Conservation (phyloP, 163 green algal genomes). For the Prototheca cutis region DNA sequence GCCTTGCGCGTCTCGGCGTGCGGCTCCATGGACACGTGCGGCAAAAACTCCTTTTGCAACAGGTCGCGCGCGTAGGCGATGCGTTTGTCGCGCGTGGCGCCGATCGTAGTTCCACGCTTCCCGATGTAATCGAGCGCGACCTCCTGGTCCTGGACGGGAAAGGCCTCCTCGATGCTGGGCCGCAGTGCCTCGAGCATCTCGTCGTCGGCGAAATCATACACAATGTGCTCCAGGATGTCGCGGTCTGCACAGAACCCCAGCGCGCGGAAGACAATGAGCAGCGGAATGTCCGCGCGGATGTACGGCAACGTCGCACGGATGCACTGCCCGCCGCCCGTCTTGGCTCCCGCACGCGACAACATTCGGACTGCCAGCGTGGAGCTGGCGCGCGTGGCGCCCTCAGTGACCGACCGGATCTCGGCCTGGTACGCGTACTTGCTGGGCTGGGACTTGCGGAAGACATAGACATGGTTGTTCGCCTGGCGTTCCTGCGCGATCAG, state of each 20-base stretch:
- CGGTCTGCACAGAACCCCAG: constrained; percentile 87
- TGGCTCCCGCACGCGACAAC: constrained; percentile 42
- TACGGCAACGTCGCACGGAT: constrained; percentile 69
- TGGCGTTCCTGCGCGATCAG: constrained; percentile 96
- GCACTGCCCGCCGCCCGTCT: constrained; percentile 25
- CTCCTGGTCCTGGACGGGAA: constrained; percentile 79
- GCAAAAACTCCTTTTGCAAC: constrained; percentile 76
- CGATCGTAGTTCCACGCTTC: constrained; percentile 68
- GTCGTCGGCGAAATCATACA: constrained; percentile 89
- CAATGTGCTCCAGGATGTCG: constrained; percentile 97
- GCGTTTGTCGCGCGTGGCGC: constrained; percentile 65
- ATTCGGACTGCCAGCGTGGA: constrained; percentile 76
- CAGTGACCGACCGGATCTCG: constrained; percentile 76
- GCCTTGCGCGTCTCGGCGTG: constrained; percentile 90
- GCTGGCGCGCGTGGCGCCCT: constrained; percentile 65
- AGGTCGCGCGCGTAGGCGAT: constrained; percentile 76
- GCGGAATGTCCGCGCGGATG: constrained; percentile 82
- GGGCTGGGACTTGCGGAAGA: constrained; percentile 93
- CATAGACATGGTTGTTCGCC: constrained; percentile 95
- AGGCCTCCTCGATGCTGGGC: constrained; percentile 88
- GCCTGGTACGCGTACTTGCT: constrained; percentile 82
- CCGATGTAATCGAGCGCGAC: constrained; percentile 96
- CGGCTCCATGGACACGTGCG: constrained; percentile 62
- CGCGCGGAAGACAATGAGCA: constrained; percentile 94
- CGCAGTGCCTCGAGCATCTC: constrained; percentile 92